A percentile compares a stretch with the other conserved stretches of the same genome.
Conservation (phyloP, 1,139 yeast species). For the Kodamaea anthophila region DNA sequence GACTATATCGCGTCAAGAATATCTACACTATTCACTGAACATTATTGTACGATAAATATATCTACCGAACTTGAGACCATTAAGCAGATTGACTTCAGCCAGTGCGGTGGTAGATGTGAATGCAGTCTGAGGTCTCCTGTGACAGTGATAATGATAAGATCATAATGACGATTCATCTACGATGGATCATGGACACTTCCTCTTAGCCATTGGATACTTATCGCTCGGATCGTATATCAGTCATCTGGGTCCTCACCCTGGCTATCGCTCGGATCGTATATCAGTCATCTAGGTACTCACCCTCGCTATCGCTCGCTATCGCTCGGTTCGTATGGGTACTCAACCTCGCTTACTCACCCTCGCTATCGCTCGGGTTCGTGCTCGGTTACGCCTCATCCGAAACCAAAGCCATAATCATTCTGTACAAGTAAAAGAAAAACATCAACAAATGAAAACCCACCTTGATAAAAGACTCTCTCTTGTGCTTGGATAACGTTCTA, state of each 20-base stretch:
- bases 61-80: too few species aligned
- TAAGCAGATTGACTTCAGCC: neutral
- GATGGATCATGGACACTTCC: too few species aligned
- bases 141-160: too few species aligned
- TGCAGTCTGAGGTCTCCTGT: too few species aligned
- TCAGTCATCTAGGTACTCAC: neutral
- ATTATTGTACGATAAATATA: too few species aligned
- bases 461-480: slow-evolving; percentile 86
- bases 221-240: neutral
- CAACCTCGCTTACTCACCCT: too few species aligned
- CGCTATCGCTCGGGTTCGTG: too few species aligned
- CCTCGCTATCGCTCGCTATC: neutral
- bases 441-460: slow-evolving; percentile 85
- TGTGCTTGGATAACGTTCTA: slow-evolving; percentile 88
- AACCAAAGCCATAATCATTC: slow-evolving; percentile 94
- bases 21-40: too few species aligned
- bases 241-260: neutral
- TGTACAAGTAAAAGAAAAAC: slow-evolving; percentile 93
- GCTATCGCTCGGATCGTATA: neutral
- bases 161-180: too few species aligned
- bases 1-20: too few species aligned
- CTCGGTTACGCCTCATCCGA: slow-evolving; percentile 49
- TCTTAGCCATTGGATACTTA: too few species aligned
- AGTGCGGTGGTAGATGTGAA: neutral
- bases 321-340: neutral